phyloP scores from a whole-genome alignment of 2,329 filamentous ascomycete genomes.

The Exophiala bonariae region DNA sequence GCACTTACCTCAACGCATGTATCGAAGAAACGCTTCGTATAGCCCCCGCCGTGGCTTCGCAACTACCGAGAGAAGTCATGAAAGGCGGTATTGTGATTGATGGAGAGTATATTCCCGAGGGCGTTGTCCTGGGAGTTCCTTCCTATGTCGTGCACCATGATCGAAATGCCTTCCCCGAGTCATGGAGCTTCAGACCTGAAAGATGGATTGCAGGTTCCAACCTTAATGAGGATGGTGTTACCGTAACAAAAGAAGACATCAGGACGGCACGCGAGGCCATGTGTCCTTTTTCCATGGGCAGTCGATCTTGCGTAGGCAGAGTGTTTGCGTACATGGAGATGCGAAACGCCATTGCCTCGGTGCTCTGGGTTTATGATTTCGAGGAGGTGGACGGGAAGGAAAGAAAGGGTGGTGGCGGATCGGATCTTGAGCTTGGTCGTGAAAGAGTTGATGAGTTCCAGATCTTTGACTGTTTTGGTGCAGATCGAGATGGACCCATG shows the following conservation, averaged over 20 bases:
- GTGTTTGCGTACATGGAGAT: slow-evolving; percentile 45
- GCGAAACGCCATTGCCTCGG: slow-evolving; percentile 38
- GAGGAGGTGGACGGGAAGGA: not conserved
- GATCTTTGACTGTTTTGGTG: slow-evolving; percentile 4
- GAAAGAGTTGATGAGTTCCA: slow-evolving; percentile 6
- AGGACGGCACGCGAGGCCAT: slow-evolving; percentile 65
- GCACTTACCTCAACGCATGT: slow-evolving; percentile 42
- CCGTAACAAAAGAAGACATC: slow-evolving; percentile 45
- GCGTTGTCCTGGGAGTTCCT: slow-evolving; percentile 33
- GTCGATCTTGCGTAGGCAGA: slow-evolving; percentile 44
- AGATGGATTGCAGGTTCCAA: slow-evolving; percentile 35
- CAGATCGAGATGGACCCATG: slow-evolving; percentile 5
- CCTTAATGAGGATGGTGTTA: too few relatives aligned
- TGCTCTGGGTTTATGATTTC: slow-evolving; percentile 32
- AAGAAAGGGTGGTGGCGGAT: slow-evolving; percentile 1
- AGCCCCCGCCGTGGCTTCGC: slow-evolving; percentile 30
- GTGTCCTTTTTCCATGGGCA: slow-evolving; percentile 47
- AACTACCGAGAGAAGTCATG: slow-evolving; percentile 33
- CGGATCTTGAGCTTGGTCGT: not conserved
- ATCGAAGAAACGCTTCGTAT: slow-evolving; percentile 44
- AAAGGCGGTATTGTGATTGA: slow-evolving; percentile 33
- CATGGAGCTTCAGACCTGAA: slow-evolving; percentile 20
- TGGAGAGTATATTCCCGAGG: slow-evolving; percentile 33
- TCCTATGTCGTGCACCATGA: slow-evolving; percentile 37
- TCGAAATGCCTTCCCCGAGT: slow-evolving; percentile 32